Conservation (phyloP, 768 basidiomycete genomes). For the Pleurotus sapidus region DNA sequence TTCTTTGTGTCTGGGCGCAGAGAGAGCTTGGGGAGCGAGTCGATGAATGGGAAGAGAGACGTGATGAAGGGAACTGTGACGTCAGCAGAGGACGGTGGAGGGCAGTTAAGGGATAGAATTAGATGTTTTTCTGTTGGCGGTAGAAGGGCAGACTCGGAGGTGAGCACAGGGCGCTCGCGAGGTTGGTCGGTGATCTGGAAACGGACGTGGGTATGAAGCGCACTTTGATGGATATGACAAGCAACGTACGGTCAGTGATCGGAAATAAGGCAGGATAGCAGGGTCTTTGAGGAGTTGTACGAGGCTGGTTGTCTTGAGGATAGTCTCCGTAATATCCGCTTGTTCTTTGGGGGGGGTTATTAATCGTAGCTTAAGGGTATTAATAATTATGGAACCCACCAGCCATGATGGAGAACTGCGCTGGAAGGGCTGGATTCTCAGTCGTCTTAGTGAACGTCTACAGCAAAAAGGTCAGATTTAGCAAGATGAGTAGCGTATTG, state of each 20-base stretch:
- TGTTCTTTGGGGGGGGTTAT: conserved; percentile 57
- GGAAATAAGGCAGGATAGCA: conserved; percentile 71
- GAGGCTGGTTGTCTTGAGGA: conserved; percentile 61
- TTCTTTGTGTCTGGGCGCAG: conserved; percentile 79
- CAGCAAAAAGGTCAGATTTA: conserved; percentile 4
- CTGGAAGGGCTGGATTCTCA: conserved; percentile 61
- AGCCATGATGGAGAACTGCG: conserved; percentile 72
- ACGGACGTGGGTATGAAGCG: conserved; percentile 6
- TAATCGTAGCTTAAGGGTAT: conserved; percentile 6
- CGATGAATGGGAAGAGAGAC: conserved; percentile 73
- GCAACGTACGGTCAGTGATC: conserved; percentile 71
- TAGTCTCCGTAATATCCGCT: conserved; percentile 77
- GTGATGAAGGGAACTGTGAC: conserved; percentile 60
- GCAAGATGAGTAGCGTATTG: not conserved
- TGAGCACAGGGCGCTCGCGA: conserved; percentile 56
- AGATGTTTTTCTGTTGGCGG: conserved; percentile 68
- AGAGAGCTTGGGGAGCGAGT: conserved; percentile 53
- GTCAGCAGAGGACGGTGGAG: conserved; percentile 47
- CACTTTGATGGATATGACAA: conserved; percentile 5
- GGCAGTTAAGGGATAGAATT: conserved; percentile 54
- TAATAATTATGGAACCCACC: conserved; percentile 31
- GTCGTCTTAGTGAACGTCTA: conserved; percentile 83
- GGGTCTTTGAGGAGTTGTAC: conserved; percentile 60
- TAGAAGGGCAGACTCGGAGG: conserved; percentile 21
- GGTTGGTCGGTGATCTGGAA: conserved; percentile 83